A percentile compares a stretch with the other conserved stretches of the same genome.
These are phyloP conservation scores for Starmera pachycereana DNA, from an alignment of 805 yeast genomes.

Conservation along the genomic window DNA sequence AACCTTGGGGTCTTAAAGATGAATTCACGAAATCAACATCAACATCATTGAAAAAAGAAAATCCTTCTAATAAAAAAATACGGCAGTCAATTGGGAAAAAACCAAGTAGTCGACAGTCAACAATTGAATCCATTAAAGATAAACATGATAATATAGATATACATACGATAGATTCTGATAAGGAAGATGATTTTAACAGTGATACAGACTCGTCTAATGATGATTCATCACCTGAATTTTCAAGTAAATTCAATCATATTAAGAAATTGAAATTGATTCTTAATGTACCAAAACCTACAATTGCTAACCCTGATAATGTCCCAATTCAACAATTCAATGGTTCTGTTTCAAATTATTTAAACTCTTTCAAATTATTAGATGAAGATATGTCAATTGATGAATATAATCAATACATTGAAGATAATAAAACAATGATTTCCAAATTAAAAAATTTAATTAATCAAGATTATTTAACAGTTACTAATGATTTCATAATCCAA, in stretches of 20 bases:
- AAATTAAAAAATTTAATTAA: conserved; percentile 38
- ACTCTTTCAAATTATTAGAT: conserved; percentile 48
- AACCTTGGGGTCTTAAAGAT: too few relatives aligned
- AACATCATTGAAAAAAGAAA: too few relatives aligned
- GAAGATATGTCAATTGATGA: conserved; percentile 56
- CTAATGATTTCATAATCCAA: conserved; percentile 27
- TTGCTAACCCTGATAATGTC: conserved; percentile 54
- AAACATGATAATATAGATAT: conserved; percentile 15
- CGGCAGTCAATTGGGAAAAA: too few relatives aligned
- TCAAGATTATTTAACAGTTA: conserved; percentile 33
- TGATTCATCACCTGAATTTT: conserved; percentile 13
- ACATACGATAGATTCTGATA: conserved; percentile 12
- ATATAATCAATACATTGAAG: conserved; percentile 42
- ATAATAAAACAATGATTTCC: conserved; percentile 36
- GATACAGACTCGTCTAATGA: conserved; percentile 5
- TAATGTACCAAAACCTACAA: conserved; percentile 32
- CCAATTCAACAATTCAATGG: conserved; percentile 31
- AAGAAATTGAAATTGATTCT: conserved; percentile 25
- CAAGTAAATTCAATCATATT: conserved; percentile 8
- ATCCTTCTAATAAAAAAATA: too few relatives aligned
- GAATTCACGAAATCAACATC: too few relatives aligned
- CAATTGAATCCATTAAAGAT: not conserved
- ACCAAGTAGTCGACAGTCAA: not conserved
- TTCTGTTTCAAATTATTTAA: conserved; percentile 33
- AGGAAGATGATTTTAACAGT: conserved; percentile 2